Conservation (phyloP, 2,329 filamentous ascomycete species). For the Venturia asperata region DNA sequence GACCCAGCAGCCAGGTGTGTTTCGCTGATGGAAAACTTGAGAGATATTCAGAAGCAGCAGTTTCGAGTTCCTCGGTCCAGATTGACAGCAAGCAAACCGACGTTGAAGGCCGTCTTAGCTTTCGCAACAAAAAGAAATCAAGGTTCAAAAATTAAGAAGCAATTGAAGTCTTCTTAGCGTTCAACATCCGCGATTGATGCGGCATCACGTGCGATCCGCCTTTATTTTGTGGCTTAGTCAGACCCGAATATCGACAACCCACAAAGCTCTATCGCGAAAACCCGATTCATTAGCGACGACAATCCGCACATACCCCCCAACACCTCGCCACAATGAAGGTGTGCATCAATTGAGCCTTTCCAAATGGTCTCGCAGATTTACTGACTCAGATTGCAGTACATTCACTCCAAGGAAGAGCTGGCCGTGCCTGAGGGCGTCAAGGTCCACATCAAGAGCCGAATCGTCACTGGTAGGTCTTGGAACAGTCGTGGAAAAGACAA, state of each 20-base stretch:
- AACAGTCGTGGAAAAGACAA: constrained; percentile 32
- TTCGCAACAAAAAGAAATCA: background rate
- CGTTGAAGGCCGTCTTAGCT: background rate
- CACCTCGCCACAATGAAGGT: constrained; percentile 15
- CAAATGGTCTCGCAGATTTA: background rate
- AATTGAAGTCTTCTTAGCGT: too few species aligned
- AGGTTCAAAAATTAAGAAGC: too few species aligned
- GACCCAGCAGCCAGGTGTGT: too few species aligned
- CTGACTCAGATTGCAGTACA: constrained; percentile 91
- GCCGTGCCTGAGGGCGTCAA: constrained; percentile 97
- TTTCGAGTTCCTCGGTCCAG: background rate
- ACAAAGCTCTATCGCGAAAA: constrained; percentile 5
- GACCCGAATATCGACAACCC: background rate
- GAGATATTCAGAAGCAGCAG: background rate
- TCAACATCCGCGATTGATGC: too few species aligned
- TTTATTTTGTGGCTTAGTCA: background rate
- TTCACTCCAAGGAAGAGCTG: constrained; percentile 95
- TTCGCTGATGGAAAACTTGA: background rate
- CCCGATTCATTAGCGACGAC: background rate
- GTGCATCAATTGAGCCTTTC: background rate
- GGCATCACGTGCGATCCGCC: background rate
- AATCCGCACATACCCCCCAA: constrained; percentile 21
- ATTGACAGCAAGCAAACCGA: background rate
- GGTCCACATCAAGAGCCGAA: constrained; percentile 92
- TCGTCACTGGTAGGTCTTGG: constrained; percentile 79